Evolutionary conservation across 2,329 filamentous ascomycete species (phyloP).

Genomic region (Rutstroemia sp.): DNA sequence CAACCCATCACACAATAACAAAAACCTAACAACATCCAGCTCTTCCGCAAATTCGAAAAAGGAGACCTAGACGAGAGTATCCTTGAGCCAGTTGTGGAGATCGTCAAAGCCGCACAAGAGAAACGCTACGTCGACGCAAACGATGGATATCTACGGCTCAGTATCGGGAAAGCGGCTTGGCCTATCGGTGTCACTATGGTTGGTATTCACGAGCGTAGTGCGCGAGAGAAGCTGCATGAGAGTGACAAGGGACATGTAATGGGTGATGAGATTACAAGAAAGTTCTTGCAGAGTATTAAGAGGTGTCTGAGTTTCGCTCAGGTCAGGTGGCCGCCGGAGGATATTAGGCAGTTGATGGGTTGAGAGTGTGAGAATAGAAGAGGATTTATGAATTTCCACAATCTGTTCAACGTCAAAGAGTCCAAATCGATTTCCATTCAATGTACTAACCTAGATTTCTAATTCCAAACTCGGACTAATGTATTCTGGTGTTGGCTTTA

Average conservation of each 20-base stretch:
- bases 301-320: conserved; percentile 93
- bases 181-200: conserved; percentile 99
- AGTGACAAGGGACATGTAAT: conserved; percentile 88
- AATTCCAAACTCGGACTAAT: no score
- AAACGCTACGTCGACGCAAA: conserved; percentile 93
- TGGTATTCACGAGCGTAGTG: conserved; percentile 95
- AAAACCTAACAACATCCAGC: conserved; percentile 31
- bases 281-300: conserved; percentile 97
- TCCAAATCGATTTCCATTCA: no score
- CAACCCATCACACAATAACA: neutral
- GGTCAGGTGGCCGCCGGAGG: conserved; percentile 89
- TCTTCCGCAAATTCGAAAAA: conserved; percentile 85
- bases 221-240: conserved; percentile 89
- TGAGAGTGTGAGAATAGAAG: conserved; percentile 7
- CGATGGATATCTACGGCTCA: conserved; percentile 85
- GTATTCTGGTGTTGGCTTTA: no score
- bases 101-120: conserved; percentile 84
- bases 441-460: no score
- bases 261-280: conserved; percentile 91
- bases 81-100: conserved; percentile 78
- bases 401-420: no score
- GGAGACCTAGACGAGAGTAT: conserved; percentile 71
- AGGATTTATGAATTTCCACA: no score
- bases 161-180: conserved; percentile 96
- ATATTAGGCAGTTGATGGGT: conserved; percentile 92